Conservation (phyloP, 2,329 filamentous ascomycete genomes). For the Ampelomyces quisqualis region DNA sequence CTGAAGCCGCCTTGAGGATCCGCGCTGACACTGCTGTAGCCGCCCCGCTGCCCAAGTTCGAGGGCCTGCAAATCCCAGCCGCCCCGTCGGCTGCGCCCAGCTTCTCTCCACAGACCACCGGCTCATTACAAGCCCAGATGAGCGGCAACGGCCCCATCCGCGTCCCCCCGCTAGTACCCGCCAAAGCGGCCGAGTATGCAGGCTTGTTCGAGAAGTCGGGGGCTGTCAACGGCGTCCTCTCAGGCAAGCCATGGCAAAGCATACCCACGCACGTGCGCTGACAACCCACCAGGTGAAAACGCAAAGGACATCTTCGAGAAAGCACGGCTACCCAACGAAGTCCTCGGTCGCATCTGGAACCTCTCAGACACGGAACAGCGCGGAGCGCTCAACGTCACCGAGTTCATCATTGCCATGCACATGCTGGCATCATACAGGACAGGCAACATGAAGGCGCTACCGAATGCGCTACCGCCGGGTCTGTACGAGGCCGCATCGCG, state of each 20-base stretch:
- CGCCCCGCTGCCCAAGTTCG: conserved; percentile 89
- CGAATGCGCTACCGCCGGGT: conserved; percentile 75
- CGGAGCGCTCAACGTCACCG: conserved; percentile 79
- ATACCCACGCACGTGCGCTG: conserved; percentile 2
- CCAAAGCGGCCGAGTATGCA: conserved; percentile 87
- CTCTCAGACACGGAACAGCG: conserved; percentile 91
- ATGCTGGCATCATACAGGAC: conserved; percentile 88
- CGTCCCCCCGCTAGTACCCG: conserved; percentile 82
- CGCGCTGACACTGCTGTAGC: conserved; percentile 46
- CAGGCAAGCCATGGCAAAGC: conserved; percentile 50
- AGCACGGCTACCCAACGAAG: conserved; percentile 83
- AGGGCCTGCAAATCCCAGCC: conserved; percentile 63
- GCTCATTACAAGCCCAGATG: conserved; percentile 40
- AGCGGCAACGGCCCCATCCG: conserved; percentile 65
- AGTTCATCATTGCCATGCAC: conserved; percentile 99
- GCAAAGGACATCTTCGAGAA: conserved; percentile 96
- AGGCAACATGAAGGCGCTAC: conserved; percentile 75
- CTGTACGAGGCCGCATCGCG: conserved; percentile 88
- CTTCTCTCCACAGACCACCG: conserved; percentile 44
- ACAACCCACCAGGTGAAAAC: conserved; percentile 64
- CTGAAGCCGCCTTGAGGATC: not conserved
- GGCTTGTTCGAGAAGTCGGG: conserved; percentile 88
- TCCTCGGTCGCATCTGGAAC: conserved; percentile 93
- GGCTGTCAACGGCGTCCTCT: conserved; percentile 72
- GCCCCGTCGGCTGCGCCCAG: conserved; percentile 54